phyloP scores from a whole-genome alignment of 2,329 filamentous ascomycete genomes.

The Talaromyces sp. region DNA sequence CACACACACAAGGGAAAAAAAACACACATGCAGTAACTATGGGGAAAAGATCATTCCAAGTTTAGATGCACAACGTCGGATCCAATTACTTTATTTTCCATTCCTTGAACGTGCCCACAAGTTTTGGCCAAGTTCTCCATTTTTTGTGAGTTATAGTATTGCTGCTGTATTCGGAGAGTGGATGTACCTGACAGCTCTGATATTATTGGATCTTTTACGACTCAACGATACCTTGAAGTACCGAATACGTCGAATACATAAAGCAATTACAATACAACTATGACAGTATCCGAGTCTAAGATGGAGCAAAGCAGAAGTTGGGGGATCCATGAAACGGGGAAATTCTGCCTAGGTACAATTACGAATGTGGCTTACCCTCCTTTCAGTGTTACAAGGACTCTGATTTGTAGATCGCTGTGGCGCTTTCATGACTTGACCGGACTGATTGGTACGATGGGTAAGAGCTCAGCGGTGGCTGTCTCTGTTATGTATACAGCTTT shows the following conservation, averaged over 20 bases:
- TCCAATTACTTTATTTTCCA: slow-evolving; percentile 4
- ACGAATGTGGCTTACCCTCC: not conserved
- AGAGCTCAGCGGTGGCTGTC: not conserved
- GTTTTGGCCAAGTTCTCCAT: not conserved
- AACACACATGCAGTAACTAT: not conserved
- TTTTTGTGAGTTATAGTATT: not conserved
- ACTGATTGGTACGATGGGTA: not conserved
- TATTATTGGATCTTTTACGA: not conserved
- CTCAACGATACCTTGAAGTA: not conserved
- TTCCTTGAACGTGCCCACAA: slow-evolving; percentile 1
- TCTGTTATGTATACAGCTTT: not conserved
- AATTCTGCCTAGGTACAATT: not conserved
- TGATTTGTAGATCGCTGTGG: slow-evolving; percentile 2
- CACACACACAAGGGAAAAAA: not conserved
- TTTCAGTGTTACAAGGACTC: not conserved
- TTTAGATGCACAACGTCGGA: not conserved
- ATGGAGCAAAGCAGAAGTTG: not conserved
- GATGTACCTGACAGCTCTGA: not conserved
- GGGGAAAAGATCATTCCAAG: not conserved
- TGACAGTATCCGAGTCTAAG: not conserved
- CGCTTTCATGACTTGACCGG: not conserved
- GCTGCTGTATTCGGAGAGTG: not conserved
- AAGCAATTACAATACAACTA: not conserved
- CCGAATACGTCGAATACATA: slow-evolving; percentile 1
- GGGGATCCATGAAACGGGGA: not conserved